Evolutionary conservation across 805 yeast genomes (phyloP).

Genomic region (Saccharomyces cerevisiae): DNA sequence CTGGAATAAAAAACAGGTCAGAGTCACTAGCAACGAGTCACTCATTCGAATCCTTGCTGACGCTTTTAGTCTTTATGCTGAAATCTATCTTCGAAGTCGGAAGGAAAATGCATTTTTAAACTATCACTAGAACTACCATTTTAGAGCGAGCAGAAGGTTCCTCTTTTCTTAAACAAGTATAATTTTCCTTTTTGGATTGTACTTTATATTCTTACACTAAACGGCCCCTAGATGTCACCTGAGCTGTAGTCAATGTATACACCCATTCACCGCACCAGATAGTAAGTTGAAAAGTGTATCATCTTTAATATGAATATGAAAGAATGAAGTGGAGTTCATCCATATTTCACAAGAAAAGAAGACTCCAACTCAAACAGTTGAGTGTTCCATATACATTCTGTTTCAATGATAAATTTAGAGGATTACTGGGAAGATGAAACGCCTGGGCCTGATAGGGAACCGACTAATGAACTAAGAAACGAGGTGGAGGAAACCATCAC

Average conservation of each 20-base stretch:
- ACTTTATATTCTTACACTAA: neutral
- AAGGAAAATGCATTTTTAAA: neutral
- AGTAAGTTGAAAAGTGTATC: neutral
- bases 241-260: neutral
- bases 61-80: neutral
- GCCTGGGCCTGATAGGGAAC: neutral
- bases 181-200: neutral
- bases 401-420: neutral
- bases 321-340: neutral
- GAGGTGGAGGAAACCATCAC: slow-evolving; percentile 29
- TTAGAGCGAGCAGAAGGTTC: neutral
- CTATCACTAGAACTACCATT: neutral
- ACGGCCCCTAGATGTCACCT: neutral
- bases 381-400: neutral
- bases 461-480: neutral
- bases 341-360: neutral
- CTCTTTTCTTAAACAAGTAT: neutral
- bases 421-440: neutral
- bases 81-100: neutral
- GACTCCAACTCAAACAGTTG: neutral
- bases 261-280: neutral
- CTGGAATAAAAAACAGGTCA: neutral
- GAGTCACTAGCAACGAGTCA: neutral
- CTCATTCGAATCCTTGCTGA: neutral
- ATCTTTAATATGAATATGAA: neutral